Percentiles rank a stretch among this genome's conserved stretches.
phyloP scores from a whole-genome alignment of 2,329 filamentous ascomycete species.

The Fusarium nurragi region DNA sequence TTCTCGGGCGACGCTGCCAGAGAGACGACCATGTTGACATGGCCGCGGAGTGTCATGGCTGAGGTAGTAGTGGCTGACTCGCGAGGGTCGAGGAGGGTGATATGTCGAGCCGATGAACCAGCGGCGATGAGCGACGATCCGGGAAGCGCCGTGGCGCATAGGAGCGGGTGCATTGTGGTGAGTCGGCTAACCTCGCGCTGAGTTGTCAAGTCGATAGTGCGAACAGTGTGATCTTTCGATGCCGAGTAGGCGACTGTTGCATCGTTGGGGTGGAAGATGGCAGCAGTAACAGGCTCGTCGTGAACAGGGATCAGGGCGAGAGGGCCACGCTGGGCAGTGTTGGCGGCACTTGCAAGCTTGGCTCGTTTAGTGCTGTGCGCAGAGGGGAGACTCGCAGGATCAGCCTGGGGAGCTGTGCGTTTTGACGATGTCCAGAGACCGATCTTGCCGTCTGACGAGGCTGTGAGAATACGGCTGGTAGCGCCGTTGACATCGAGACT shows the following conservation, averaged over 20 bases:
- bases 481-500: conserved; percentile 77
- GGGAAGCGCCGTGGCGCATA: conserved; percentile 79
- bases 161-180: conserved; percentile 83
- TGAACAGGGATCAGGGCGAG: conserved; percentile 78
- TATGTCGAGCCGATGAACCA: conserved; percentile 85
- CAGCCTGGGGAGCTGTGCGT: conserved; percentile 77
- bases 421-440: conserved; percentile 91
- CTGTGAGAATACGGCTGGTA: conserved; percentile 82
- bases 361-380: conserved; percentile 78
- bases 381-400: conserved; percentile 73
- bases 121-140: conserved; percentile 71
- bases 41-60: conserved; percentile 90
- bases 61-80: conserved; percentile 78
- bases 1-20: conserved; percentile 67
- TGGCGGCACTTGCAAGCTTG: conserved; percentile 63
- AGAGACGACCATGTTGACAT: conserved; percentile 76
- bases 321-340: conserved; percentile 78
- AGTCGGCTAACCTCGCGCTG: conserved; percentile 80
- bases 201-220: conserved; percentile 91
- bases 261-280: conserved; percentile 86
- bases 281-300: conserved; percentile 77
- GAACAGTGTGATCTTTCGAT: conserved; percentile 89
- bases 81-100: conserved; percentile 92
- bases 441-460: conserved; percentile 82
- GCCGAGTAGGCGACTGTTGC: conserved; percentile 89